phyloP scores from a whole-genome alignment of 345 rosid species.

The Rhodamnia rubescens region DNA sequence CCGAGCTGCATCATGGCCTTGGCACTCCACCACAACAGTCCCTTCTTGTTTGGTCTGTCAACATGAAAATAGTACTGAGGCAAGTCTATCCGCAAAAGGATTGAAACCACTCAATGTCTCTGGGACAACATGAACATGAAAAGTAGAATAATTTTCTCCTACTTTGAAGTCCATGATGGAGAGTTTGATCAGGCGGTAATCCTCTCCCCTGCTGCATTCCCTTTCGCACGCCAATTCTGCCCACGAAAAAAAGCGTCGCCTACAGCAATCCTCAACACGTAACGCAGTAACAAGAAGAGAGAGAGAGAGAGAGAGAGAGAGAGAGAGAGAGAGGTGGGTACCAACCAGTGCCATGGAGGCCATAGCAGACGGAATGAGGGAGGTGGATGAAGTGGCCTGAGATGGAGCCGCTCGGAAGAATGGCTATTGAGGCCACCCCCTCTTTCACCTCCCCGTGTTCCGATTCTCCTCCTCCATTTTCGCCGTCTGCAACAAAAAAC shows the following conservation, averaged over 20 bases:
- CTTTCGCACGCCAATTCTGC: conserved; percentile 78
- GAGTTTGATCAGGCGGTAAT: conserved; percentile 79
- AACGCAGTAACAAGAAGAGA: not conserved
- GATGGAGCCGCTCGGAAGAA: conserved; percentile 71
- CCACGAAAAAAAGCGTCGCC: conserved; percentile 1
- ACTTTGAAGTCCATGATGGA: conserved; percentile 69
- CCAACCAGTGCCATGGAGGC: conserved; percentile 80
- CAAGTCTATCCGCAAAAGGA: not conserved
- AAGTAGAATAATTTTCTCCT: not conserved
- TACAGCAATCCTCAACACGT: not conserved
- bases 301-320: not conserved
- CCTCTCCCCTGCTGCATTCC: conserved; percentile 95
- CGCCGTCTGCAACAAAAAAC: not conserved
- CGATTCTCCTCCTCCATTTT: conserved; percentile 14
- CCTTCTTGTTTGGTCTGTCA: conserved; percentile 62
- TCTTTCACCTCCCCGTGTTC: conserved; percentile 42
- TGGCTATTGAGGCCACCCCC: conserved; percentile 84
- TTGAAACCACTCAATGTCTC: not conserved
- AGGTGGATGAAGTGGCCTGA: conserved; percentile 87
- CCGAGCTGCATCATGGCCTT: conserved; percentile 93
- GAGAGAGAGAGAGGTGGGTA: not conserved
- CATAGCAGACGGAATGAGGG: conserved; percentile 79
- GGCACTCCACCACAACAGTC: conserved; percentile 72
- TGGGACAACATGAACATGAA: not conserved
- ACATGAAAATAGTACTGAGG: not conserved